Conservation (phyloP, 352 stramenopile genomes). For the Pythium volutum region DNA sequence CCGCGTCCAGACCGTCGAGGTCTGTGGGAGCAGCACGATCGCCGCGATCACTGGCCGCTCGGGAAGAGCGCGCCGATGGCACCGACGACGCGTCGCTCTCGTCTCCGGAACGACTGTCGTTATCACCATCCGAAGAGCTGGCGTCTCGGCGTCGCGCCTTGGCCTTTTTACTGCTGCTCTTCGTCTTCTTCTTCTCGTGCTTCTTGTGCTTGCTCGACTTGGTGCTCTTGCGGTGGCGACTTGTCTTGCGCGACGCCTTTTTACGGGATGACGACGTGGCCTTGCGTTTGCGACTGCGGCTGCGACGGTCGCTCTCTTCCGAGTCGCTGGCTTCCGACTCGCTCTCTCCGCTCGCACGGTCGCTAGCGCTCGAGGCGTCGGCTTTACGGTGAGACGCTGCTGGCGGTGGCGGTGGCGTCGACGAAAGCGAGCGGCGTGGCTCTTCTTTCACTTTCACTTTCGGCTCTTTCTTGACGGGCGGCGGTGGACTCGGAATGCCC, state of each 20-base stretch:
- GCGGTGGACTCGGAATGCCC: conserved; percentile 62
- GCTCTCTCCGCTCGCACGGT: conserved; percentile 29
- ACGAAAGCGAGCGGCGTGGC: too few relatives aligned
- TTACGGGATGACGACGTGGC: conserved; percentile 39
- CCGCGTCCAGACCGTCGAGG: conserved; percentile 38
- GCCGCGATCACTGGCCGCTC: background rate
- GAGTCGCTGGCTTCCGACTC: too few relatives aligned
- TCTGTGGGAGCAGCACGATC: conserved; percentile 3
- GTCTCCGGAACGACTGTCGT: conserved; percentile 13
- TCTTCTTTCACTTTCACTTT: conserved; percentile 42
- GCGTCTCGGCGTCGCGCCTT: conserved; percentile 3
- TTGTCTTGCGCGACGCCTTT: conserved; percentile 24
- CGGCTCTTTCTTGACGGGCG: conserved; percentile 38
- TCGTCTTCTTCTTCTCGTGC: conserved; percentile 17
- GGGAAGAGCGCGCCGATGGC: background rate
- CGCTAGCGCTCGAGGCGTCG: conserved; percentile 4
- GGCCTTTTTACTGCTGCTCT: conserved; percentile 16
- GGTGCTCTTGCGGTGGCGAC: conserved; percentile 23
- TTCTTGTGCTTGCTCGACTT: conserved; percentile 29
- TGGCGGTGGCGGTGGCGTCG: background rate
- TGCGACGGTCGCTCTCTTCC: conserved; percentile 17
- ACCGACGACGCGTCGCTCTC: conserved; percentile 11
- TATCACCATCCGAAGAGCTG: conserved; percentile 20
- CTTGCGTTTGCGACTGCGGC: conserved; percentile 24
- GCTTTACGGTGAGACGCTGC: background rate